Evolutionary conservation across 176 grass and related monocot species (phyloP).

Genomic region (Stipa capillata): DNA sequence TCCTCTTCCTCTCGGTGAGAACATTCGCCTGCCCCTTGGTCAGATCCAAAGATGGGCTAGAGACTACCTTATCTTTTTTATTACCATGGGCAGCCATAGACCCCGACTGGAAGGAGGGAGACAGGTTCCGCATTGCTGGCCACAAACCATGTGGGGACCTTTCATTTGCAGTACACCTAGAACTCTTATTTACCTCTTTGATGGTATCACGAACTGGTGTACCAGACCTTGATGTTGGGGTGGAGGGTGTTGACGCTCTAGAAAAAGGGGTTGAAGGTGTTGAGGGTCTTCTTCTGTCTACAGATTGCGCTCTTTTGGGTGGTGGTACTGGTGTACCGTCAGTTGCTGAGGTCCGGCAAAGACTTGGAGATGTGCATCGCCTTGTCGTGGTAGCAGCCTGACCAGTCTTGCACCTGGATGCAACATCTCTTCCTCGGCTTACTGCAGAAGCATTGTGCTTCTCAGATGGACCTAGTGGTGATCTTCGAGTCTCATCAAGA

Average conservation of each 20-base stretch:
- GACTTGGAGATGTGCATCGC: slow-evolving; percentile 54
- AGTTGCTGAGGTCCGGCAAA: not conserved
- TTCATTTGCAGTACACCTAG: slow-evolving; percentile 24
- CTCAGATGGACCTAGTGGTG: slow-evolving; percentile 69
- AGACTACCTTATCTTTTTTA: slow-evolving; percentile 43
- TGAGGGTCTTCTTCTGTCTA: slow-evolving; percentile 63
- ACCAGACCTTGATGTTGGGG: slow-evolving; percentile 32
- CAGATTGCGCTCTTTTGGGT: slow-evolving; percentile 69
- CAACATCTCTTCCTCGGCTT: slow-evolving; percentile 44
- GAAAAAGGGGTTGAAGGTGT: slow-evolving; percentile 53
- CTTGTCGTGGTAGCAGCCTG: slow-evolving; percentile 29
- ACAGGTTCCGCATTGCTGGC: slow-evolving; percentile 83
- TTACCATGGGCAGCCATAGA: slow-evolving; percentile 30
- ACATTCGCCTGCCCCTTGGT: not conserved
- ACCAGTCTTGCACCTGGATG: slow-evolving; percentile 68
- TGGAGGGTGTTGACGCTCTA: slow-evolving; percentile 43
- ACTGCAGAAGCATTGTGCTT: slow-evolving; percentile 60
- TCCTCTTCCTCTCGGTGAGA: slow-evolving; percentile 55
- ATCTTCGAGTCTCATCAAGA: slow-evolving; percentile 41
- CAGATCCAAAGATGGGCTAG: slow-evolving; percentile 11
- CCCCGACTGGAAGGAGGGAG: slow-evolving; percentile 72
- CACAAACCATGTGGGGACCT: slow-evolving; percentile 64
- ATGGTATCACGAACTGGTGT: slow-evolving; percentile 52
- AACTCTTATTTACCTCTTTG: slow-evolving; percentile 36
- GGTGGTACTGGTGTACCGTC: slow-evolving; percentile 17